Evolutionary conservation across 2,329 filamentous ascomycete species (phyloP), one percentile per base, ranked within the genome.

Genomic region (Arachnomyces sp.): DNA sequence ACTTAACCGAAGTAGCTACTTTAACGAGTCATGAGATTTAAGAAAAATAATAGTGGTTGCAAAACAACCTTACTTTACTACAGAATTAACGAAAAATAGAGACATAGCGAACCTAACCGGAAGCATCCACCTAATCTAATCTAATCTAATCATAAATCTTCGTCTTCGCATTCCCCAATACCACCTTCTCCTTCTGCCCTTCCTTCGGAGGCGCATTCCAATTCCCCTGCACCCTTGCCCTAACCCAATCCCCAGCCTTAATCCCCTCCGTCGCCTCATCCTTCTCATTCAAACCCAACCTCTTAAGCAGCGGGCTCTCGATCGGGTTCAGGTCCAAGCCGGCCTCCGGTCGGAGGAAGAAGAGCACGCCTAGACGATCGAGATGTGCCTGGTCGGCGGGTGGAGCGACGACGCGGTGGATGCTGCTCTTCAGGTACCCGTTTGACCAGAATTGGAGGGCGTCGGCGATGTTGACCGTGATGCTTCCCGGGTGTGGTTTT

Each of bases 391-490:
- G 71, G 39, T 74, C 71, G 9, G 61, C 46, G 1, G 71, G 72
- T 2, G 70, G 71, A 8, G 65, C 61, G 33, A 68, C 61, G 0
- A 75, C 72, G 1, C 71, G 65, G 40, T 75, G 71, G n/a, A 72
- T 59, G 8, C 63, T 69, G 3, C 62, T 67, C 52, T 74, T 73
- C 32, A 74, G 57, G 36, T 69, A 68, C 0, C 69, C 69, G 2
- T 69, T 70, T 0, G 72, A 74, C 8, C 75, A 48, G 13, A 68
- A 67, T 3, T 66, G 69, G 28, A 75, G 48, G 0, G 71, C 65
- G 47, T 75, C 72, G 5, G 67, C 69, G 0, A 71, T 67, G 38
- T 75, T 75, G 21, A 75, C 69, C 0, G 71, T 74, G 7, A 75
- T 64, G 0, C 68, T 73, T 0, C 21, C 21, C 21, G 21, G 21